Evolutionary conservation across 345 rosid genomes (phyloP).

Genomic region (Gossypium thurberi): DNA sequence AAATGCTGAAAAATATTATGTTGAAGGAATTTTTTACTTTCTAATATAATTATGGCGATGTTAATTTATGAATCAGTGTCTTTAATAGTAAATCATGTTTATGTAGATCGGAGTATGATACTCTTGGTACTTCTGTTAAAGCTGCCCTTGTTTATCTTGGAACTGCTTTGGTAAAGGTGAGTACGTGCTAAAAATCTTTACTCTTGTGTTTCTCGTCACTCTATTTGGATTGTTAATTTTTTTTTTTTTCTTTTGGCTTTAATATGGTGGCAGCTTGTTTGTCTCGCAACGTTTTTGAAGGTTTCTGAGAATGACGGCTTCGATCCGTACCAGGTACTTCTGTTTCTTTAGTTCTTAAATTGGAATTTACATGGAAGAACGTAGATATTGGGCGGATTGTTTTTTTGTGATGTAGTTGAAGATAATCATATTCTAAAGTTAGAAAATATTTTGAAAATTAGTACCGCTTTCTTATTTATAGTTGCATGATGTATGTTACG

Average conservation of each 20-base stretch:
- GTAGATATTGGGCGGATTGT: not conserved
- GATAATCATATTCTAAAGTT: not conserved
- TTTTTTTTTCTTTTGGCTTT: not conserved
- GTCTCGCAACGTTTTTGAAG: constrained; percentile 85
- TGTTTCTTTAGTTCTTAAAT: not conserved
- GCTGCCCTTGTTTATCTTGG: constrained; percentile 88
- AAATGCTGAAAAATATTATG: not conserved
- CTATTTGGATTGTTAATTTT: not conserved
- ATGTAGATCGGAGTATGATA: constrained; percentile 86
- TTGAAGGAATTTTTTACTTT: not conserved
- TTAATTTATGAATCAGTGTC: not conserved
- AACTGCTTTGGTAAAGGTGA: constrained; percentile 85
- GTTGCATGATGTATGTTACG: not conserved
- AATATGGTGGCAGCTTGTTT: constrained; percentile 69
- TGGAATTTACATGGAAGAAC: not conserved
- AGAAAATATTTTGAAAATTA: not conserved
- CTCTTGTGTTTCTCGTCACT: not conserved
- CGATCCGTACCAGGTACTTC: constrained; percentile 80
- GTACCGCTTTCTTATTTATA: not conserved
- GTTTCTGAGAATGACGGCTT: constrained; percentile 82
- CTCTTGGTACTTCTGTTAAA: constrained; percentile 79
- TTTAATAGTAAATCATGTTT: not conserved
- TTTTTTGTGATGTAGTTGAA: not conserved
- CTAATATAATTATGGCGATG: not conserved
- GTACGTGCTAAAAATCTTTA: constrained; percentile 1